Base-by-base conservation (phyloP, 805 yeast species). In the Cyberlindnera mississippiensis region DNA sequence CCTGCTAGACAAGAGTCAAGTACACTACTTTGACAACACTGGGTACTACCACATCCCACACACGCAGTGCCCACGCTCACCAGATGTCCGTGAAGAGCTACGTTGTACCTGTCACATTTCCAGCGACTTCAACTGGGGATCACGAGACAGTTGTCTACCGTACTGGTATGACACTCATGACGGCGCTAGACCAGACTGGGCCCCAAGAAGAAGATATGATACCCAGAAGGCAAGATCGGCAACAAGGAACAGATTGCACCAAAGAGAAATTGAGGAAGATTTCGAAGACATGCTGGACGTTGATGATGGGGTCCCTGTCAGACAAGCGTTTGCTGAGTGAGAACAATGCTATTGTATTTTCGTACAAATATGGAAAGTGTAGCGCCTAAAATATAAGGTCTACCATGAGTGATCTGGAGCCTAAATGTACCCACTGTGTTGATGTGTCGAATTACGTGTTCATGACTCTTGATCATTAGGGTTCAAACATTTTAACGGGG, bases 11-110 rank as follows among this genome's bases (percentile, higher is more conserved):
- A 69, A 70, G 52, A 63, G 67, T 24, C 75, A 83, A 53, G 59
- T 86, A 14, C 86, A 82, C 60, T 83, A 75, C 66, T 83, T 86
- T 54, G 82, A 78, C 42, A 82, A 85, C 48, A 71, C 85, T 31
- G 95, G 93, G 9, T 86, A 85, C 60, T 72, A 71, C 51, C 93
- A 85, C 62, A 69, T 60, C 12, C 74, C 73, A 6, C 78, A 76
- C 65, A 65, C 72, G 37, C 79, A 78, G 59, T 79, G 85, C 35
- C 84, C 83, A 17, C 67, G 76, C 33, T 65, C 64, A 33, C 48
- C 60, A n/a, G 72, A 69, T 32, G 56, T 62, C 32, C 62, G 81
- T 54, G 51, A 63, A 17, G 66, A 64, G 22, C 67, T 75, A 50
- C 69, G 64, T 46, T 79, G 85, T 62, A 67, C 67, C 26, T 79